These are phyloP conservation scores for Saksenaea oblongispora DNA, from an alignment of 371 early-diverging fungal species.

Conservation along the genomic window DNA sequence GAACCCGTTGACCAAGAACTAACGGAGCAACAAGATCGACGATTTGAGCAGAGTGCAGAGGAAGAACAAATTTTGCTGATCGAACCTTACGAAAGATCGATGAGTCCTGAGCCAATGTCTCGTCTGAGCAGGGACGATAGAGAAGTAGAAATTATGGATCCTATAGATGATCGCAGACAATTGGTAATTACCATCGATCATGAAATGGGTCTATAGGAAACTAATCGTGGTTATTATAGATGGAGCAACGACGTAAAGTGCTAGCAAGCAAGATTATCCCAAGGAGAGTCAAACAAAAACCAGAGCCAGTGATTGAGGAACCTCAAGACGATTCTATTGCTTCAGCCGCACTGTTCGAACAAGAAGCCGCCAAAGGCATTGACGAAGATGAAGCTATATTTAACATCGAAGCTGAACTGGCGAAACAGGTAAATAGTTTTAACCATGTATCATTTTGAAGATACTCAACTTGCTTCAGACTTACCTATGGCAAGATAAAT, in stretches of 20 bases:
- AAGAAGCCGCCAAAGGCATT: slow-evolving; percentile 74
- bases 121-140: slow-evolving; percentile 58
- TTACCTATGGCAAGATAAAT: slow-evolving; percentile 90
- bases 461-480: slow-evolving; percentile 29
- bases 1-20: slow-evolving; percentile 50
- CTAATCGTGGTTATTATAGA: slow-evolving; percentile 23
- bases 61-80: slow-evolving; percentile 17
- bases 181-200: slow-evolving; percentile 41
- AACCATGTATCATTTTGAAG: neutral
- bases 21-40: slow-evolving; percentile 42
- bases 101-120: slow-evolving; percentile 67
- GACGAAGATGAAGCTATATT: slow-evolving; percentile 84
- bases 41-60: slow-evolving; percentile 21
- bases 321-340: slow-evolving; percentile 40
- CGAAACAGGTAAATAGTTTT: slow-evolving; percentile 41
- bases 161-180: slow-evolving; percentile 59
- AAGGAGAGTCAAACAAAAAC: slow-evolving; percentile 28
- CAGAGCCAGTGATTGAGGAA: slow-evolving; percentile 17
- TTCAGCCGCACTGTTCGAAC: slow-evolving; percentile 57
- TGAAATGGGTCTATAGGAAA: neutral
- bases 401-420: slow-evolving; percentile 74
- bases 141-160: slow-evolving; percentile 59
- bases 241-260: slow-evolving; percentile 60
- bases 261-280: slow-evolving; percentile 60
- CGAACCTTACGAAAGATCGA: slow-evolving; percentile 57